phyloP scores from a whole-genome alignment of 2,329 filamentous ascomycete genomes.

The Penicillium paneum region DNA sequence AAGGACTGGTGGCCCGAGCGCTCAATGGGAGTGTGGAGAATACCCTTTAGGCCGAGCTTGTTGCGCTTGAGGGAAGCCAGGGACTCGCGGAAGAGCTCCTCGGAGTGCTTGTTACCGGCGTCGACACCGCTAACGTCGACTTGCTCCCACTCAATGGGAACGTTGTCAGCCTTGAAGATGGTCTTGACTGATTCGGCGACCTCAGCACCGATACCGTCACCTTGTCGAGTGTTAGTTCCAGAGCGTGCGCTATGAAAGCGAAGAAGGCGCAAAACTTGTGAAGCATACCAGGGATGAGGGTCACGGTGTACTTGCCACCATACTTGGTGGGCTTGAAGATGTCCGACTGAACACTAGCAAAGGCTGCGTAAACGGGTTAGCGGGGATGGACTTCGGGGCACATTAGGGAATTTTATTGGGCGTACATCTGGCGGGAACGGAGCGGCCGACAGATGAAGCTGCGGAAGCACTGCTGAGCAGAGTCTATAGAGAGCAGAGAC shows the following conservation, averaged over 20 bases:
- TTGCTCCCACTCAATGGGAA: slow-evolving; percentile 98
- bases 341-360: slow-evolving; percentile 85
- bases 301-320: slow-evolving; percentile 98
- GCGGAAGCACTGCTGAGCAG: slow-evolving; percentile 55
- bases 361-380: slow-evolving; percentile 42
- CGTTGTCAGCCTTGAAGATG: slow-evolving; percentile 99
- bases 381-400: neutral
- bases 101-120: slow-evolving; percentile 78
- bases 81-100: slow-evolving; percentile 92
- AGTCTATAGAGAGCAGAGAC: slow-evolving; percentile 44
- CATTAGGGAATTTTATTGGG: slow-evolving; percentile 1
- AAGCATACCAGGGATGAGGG: slow-evolving; percentile 79
- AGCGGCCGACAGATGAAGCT: slow-evolving; percentile 47
- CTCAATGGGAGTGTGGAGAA: slow-evolving; percentile 95
- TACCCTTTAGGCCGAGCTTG: slow-evolving; percentile 98
- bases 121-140: slow-evolving; percentile 91
- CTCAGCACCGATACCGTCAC: slow-evolving; percentile 96
- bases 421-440: slow-evolving; percentile 55
- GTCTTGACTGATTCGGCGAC: slow-evolving; percentile 98
- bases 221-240: slow-evolving; percentile 37
- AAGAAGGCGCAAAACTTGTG: neutral
- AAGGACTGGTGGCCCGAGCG: slow-evolving; percentile 97
- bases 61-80: slow-evolving; percentile 95
- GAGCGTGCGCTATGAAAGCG: neutral
- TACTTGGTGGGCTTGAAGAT: slow-evolving; percentile 99